Evolutionary conservation across 495 filamentous ascomycete genomes (phyloP).

Genomic region (Tetracladium setigerum): DNA sequence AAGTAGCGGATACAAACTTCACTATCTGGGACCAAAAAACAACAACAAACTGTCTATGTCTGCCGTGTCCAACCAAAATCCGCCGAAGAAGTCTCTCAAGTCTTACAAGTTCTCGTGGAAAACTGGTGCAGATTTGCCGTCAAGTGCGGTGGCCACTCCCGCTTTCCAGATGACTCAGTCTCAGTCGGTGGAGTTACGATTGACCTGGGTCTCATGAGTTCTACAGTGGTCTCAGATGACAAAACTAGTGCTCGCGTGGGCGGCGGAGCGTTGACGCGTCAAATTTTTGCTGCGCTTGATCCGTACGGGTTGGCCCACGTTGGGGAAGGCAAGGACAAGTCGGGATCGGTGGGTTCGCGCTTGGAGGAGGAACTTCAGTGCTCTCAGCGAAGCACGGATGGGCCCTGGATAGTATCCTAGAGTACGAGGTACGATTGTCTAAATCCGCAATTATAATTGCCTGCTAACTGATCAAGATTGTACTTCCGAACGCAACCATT

Average conservation of each 20-base stretch:
- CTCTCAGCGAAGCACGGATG: no score
- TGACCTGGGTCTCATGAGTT: conserved; percentile 20
- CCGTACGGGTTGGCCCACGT: conserved; percentile 3
- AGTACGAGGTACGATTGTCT: no score
- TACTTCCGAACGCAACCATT: conserved; percentile 40
- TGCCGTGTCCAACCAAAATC: conserved; percentile 30
- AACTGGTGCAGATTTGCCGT: conserved; percentile 29
- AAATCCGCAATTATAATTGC: no score
- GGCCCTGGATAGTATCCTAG: no score
- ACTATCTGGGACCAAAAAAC: no score
- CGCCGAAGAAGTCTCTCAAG: conserved; percentile 20
- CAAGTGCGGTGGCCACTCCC: conserved; percentile 38
- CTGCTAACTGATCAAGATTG: conserved; percentile 34
- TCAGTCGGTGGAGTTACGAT: conserved; percentile 34
- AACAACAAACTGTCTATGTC: no score
- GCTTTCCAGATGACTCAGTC: conserved; percentile 31
- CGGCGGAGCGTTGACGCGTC: conserved; percentile 2
- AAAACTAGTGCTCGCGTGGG: conserved; percentile 3
- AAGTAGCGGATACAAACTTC: no score
- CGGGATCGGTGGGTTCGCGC: no score
- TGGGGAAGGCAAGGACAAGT: conserved; percentile 8
- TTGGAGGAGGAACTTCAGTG: no score
- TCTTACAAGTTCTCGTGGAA: conserved; percentile 6
- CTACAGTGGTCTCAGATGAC: conserved; percentile 1
- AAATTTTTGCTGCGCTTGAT: conserved; percentile 2